Percentiles rank a stretch among this genome's conserved stretches.
phyloP scores from a whole-genome alignment of 1,284 basidiomycete species.

The Cutaneotrichosporon cavernicola region DNA sequence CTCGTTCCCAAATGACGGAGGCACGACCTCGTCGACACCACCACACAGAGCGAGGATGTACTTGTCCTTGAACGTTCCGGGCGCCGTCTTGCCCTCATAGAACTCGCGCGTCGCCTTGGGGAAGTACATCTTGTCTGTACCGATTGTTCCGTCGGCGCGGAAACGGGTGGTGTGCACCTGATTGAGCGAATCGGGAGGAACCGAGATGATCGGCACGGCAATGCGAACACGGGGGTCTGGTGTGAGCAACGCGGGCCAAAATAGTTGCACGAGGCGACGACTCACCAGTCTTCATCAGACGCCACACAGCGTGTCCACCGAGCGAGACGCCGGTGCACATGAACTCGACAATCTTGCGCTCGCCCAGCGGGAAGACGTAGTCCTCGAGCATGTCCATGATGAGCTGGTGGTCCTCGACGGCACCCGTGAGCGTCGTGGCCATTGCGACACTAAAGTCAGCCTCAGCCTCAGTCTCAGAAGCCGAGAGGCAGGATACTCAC shows the following conservation, averaged over 20 bases:
- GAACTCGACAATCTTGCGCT: constrained; percentile 67
- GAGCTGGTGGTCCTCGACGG: constrained; percentile 65
- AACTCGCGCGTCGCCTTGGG: constrained; percentile 13
- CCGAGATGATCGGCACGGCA: constrained; percentile 22
- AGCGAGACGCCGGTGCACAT: constrained; percentile 59
- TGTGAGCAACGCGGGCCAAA: background rate
- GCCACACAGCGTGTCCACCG: constrained; percentile 45
- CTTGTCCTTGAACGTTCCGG: constrained; percentile 61
- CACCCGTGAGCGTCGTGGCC: constrained; percentile 20
- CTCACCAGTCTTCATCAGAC: constrained; percentile 18
- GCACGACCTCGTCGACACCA: constrained; percentile 47
- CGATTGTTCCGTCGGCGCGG: constrained; percentile 11
- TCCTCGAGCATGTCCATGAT: constrained; percentile 76
- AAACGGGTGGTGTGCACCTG: constrained; percentile 18
- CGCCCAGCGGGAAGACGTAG: constrained; percentile 72
- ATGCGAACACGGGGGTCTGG: constrained; percentile 18
- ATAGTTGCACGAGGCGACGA: background rate
- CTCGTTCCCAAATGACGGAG: constrained; percentile 21
- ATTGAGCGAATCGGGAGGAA: constrained; percentile 17
- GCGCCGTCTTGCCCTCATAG: constrained; percentile 14
- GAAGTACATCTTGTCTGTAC: constrained; percentile 21
- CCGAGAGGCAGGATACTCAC: constrained; percentile 19
- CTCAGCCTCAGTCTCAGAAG: background rate
- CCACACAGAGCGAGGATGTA: constrained; percentile 68
- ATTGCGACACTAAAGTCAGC: constrained; percentile 13